Percentiles rank a stretch among this genome's conserved stretches.
Conservation (phyloP, 1,284 basidiomycete genomes). For the Wolfiporia cocos region DNA sequence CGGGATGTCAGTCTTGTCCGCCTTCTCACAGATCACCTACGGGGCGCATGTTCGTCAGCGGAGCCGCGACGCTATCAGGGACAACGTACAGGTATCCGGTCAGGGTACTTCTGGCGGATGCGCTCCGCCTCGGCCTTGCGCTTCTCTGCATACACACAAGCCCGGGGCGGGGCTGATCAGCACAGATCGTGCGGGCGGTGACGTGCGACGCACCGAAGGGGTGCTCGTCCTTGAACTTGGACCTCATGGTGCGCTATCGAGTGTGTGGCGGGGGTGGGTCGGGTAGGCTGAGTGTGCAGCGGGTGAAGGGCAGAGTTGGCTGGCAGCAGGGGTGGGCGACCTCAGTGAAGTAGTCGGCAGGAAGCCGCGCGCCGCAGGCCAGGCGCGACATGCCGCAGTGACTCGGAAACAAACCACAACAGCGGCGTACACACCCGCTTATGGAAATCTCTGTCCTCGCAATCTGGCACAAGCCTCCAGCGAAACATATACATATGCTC, state of each 20-base stretch:
- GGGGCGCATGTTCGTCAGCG: background rate
- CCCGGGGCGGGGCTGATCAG: constrained; percentile 17
- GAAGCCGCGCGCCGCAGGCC: constrained; percentile 21
- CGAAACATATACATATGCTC: background rate
- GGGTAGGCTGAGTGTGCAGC: constrained; percentile 1
- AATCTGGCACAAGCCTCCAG: background rate
- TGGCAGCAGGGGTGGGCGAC: constrained; percentile 14
- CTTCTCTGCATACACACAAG: constrained; percentile 64
- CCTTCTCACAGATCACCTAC: constrained; percentile 99
- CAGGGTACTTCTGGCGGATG: constrained; percentile 97
- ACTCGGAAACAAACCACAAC: constrained; percentile 29
- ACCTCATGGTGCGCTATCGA: constrained; percentile 59
- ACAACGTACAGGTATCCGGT: constrained; percentile 88
- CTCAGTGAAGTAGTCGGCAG: constrained; percentile 19
- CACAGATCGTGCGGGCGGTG: constrained; percentile 16
- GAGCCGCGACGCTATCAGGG: constrained; percentile 9
- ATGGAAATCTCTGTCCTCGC: constrained; percentile 12
- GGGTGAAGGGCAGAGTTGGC: constrained; percentile 11
- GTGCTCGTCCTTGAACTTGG: constrained; percentile 99
- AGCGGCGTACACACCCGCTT: constrained; percentile 21
- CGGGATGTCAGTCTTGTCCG: constrained; percentile 97
- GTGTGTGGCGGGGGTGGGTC: background rate
- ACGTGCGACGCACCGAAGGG: constrained; percentile 76
- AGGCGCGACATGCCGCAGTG: constrained; percentile 21
- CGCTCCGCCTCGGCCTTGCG: constrained; percentile 97